Percentiles rank a stretch among this genome's conserved stretches.
Evolutionary conservation across 176 grass and related monocot species (phyloP).

Genomic region (Lolium multiflorum): DNA sequence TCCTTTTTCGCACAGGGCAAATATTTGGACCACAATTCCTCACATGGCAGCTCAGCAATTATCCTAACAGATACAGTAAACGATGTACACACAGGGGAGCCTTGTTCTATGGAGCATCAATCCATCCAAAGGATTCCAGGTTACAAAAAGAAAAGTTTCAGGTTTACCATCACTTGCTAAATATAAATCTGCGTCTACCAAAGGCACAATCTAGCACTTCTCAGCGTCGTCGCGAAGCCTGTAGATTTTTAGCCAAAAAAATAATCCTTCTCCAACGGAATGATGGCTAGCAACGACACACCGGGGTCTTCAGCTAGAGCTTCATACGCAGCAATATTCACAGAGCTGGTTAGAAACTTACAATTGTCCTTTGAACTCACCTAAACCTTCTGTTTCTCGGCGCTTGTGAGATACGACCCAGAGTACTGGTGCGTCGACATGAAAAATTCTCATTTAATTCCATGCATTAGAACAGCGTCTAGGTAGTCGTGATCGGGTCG

Average conservation of each 20-base stretch:
- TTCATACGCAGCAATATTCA: conserved; percentile 27
- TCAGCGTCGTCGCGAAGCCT: neutral
- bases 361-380: neutral
- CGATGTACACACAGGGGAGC: neutral
- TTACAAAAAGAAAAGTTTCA: conserved; percentile 20
- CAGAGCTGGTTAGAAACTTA: neutral
- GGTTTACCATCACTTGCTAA: conserved; percentile 21
- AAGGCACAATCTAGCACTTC: conserved; percentile 12
- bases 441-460: conserved; percentile 21
- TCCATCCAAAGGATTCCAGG: neutral
- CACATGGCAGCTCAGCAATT: neutral
- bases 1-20: neutral
- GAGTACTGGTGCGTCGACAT: neutral
- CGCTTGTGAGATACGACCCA: neutral
- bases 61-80: neutral
- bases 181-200: conserved; percentile 18
- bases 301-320: neutral
- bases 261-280: neutral
- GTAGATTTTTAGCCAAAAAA: neutral
- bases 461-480: conserved; percentile 33
- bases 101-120: conserved; percentile 31
- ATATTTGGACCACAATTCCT: neutral
- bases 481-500: conserved; percentile 48
- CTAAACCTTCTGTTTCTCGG: neutral
- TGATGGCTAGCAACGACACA: neutral